Conservation (phyloP, 192 early-diverging fungal species). For the Pilobolus umbonatus region DNA sequence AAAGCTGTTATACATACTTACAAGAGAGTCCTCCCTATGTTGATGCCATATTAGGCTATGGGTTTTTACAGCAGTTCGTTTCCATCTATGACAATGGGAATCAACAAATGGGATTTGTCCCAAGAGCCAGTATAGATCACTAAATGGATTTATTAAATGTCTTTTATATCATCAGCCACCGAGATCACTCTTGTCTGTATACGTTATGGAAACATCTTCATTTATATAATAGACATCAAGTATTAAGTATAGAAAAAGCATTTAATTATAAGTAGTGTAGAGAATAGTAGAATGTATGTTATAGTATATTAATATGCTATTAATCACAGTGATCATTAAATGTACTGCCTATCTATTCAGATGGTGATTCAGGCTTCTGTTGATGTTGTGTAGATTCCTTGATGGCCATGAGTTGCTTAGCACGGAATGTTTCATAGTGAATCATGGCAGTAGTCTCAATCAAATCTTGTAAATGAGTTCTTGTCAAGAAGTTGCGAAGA, state of each 20-base stretch:
- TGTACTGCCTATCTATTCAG: no score
- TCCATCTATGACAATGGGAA: conserved; percentile 29
- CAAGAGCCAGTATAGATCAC: no score
- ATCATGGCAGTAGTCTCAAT: conserved; percentile 88
- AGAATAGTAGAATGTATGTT: no score
- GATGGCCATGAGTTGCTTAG: conserved; percentile 53
- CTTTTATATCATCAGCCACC: no score
- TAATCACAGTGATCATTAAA: no score
- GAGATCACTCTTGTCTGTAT: no score
- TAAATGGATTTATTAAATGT: no score
- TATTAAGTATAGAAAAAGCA: no score
- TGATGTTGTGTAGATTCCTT: conserved; percentile 46
- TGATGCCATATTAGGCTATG: conserved; percentile 28
- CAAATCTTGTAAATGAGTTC: conserved; percentile 90
- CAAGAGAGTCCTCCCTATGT: conserved; percentile 15
- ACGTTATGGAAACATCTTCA: no score
- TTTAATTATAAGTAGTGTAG: no score
- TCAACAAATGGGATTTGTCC: conserved; percentile 20
- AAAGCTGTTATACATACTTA: conserved; percentile 28
- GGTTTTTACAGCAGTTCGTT: conserved; percentile 25
- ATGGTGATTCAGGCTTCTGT: neutral
- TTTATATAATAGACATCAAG: no score
- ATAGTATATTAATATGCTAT: no score
- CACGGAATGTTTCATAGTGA: conserved; percentile 95
- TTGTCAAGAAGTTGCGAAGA: conserved; percentile 83